Evolutionary conservation across 768 basidiomycete species (phyloP), one percentile per base, ranked within the genome.

Genomic region (Tulasnella sp.): DNA sequence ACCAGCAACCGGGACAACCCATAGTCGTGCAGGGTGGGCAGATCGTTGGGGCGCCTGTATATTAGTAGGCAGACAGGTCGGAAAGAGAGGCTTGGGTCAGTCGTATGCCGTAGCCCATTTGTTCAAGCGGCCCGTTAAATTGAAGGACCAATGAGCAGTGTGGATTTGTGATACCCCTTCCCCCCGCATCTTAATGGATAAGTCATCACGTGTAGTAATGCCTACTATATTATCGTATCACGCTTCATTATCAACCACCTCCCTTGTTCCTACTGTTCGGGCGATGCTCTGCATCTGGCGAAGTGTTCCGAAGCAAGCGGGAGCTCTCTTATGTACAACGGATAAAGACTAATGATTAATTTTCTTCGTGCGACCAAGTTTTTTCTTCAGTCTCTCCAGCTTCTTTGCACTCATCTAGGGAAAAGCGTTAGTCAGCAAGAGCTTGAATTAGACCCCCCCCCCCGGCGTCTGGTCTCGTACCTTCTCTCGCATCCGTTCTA

Each of bases 361-460:
- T 84, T 93, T 94, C 84, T 93, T 95, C 57, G 89, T 90, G 46
- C 92, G 87, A 57, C 93, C 93, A 71, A 90, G 90, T 84, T 86
- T 91, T 77, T 91, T 89, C 77, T 90, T 89, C 46, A 92, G 85
- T 78, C 93, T 86, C 20, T 92, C 91, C 55, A 93, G 89, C 83
- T 91, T 94, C 77, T 90, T 87, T 70, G 91, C 92, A 77, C 93
- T 92, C 91, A 95, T 92, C 93, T 94, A 35, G 80, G 11, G 13
- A 55, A 23, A 32, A 7, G 15, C 55, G 6, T 3, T 15, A 37
- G 23, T 61, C 18, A 44, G 48, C 37, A 57, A 78, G n/a, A 35
- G 70, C 70, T 70, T 10, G 61, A 67, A 29, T 35, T 6, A 11
- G 1, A 15, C 61, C 26, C 15, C 13, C 29, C 10, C 61, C 26